Evolutionary conservation across 495 filamentous ascomycete species (phyloP), one percentile per base, ranked within the genome.

Genomic region (Podospora didyma): DNA sequence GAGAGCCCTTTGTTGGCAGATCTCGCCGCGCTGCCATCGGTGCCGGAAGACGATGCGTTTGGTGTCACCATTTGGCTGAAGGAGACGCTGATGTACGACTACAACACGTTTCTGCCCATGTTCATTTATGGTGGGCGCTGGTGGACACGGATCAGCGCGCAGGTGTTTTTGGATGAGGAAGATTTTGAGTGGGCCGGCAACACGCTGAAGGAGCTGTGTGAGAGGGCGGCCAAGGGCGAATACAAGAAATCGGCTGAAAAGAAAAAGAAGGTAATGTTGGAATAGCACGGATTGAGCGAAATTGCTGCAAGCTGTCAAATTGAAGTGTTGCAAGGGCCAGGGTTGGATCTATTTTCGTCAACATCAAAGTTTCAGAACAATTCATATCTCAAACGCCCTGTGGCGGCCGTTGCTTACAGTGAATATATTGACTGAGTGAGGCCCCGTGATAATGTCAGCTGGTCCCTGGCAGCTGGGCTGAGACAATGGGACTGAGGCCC

Each of bases 121-220:
- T 83, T 80, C 49, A 70, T 71, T 9, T 86, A 90, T 66, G 74
- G 69, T 2, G 79, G 78, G 2, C 70, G 70, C 24, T 76, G 82
- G 63, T 96, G 88, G 89, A 78, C 77, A 4, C 73, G 93, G 26
- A 61, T 96, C 37, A 90, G 86, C 66, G 90, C 79, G 12, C 90
- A 96, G 79, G 75, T 90, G 0, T 97, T 89, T 70, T 66, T 96
- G 37, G 89, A 90, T 35, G 64, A 82, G 51, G 76, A 75, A 1
- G 91, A 96, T 73, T 95, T 95, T 62, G 83, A 86, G 67, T 89
- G 84, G 83, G 78, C 78, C 19, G 90, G 74, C 0, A 58, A 73
- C 44, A 69, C 79, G 31, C 63, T 95, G 63, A 81, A 81, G 65
- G 75, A 79, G 37, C 54, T 94, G 26, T 87, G 84, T 64, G 76